Base-by-base conservation (phyloP, 805 yeast species). In the Isabelozyma pseudorhagii region DNA sequence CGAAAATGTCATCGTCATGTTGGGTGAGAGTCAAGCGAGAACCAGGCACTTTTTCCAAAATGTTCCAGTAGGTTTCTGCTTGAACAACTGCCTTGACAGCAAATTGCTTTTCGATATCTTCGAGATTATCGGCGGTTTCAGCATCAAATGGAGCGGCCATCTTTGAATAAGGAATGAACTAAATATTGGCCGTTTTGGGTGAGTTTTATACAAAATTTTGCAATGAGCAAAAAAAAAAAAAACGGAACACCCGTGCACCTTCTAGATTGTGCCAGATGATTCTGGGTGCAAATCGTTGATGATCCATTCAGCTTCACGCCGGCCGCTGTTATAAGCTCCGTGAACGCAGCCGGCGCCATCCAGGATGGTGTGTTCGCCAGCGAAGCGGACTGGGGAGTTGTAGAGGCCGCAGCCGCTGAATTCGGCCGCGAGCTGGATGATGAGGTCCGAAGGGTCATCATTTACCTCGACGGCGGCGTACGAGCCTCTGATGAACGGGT, bases 1-100 rank as follows among this genome's bases (percentile, higher is more conserved):
- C 78, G 58, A 79, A 82, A 46, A 88, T 85, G 48, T 83, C 90
- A 58, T 86, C 86, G 64, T 88, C 96, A 54, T 72, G 79, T 61
- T 81, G 77, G 45, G 94, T 87, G 52, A 88, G 75, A 64, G 83
- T 87, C 54, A 93, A 77, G 57, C 80, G 81, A 41, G 94, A 80
- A n/a, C 96, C 97, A 53, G 86, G 84, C 49, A 91, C 73, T 57
- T 82, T 82, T 50, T 80, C 79, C 48, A 94, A 71, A 50, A 94
- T 69, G 44, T 78, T 77, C 97, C 97, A 94, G 79, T 93, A 94
- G 1, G 97, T 85, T 64, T 90, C 96, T 50, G 96, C 94, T 68
- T 94, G 98, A 69, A 82, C 84, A 14, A 94, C 99, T 5, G 98
- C 99, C 71, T 87, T 89, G 51, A 94, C 99, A 40, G 99, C 98